These are phyloP conservation scores for Trichoderma afroharzianum DNA, from an alignment of 2,329 filamentous ascomycete genomes.

Conservation along the genomic window DNA sequence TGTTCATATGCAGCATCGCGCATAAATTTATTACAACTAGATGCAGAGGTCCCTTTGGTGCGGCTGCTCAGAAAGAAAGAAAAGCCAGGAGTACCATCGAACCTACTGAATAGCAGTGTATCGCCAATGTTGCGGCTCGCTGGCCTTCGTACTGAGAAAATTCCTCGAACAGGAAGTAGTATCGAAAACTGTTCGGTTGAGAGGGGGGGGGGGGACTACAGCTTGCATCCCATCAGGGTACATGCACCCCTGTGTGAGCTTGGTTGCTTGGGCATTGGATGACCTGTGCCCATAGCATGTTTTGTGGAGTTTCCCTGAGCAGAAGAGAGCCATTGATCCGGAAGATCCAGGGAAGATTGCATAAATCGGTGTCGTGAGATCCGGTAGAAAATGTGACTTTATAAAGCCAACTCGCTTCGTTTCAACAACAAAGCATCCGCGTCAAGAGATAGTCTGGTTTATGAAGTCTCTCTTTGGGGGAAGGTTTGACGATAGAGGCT, in stretches of 20 bases:
- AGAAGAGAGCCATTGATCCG: not conserved
- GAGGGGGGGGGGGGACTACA: too few species aligned
- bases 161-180: not conserved
- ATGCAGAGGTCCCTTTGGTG: not conserved
- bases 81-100: not conserved
- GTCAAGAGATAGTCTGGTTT: not conserved
- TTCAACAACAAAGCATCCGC: not conserved
- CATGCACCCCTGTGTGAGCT: not conserved
- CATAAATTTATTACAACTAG: not conserved
- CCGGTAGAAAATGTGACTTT: not conserved
- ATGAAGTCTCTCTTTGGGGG: too few species aligned
- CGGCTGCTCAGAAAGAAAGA: not conserved
- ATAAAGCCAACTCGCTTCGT: not conserved
- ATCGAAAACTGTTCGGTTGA: not conserved
- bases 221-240: not conserved
- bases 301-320: slow-evolving; percentile 37
- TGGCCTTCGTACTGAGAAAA: not conserved
- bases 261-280: not conserved
- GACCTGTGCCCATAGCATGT: slow-evolving; percentile 39
- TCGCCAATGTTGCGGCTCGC: not conserved
- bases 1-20: not conserved
- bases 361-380: not conserved
- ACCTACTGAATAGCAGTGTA: not conserved
- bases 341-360: not conserved
- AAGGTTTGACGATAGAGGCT: too few species aligned